Evolutionary conservation across 225 moss, liverwort and hornwort species (phyloP).

Genomic region (Bryum argenteum): DNA sequence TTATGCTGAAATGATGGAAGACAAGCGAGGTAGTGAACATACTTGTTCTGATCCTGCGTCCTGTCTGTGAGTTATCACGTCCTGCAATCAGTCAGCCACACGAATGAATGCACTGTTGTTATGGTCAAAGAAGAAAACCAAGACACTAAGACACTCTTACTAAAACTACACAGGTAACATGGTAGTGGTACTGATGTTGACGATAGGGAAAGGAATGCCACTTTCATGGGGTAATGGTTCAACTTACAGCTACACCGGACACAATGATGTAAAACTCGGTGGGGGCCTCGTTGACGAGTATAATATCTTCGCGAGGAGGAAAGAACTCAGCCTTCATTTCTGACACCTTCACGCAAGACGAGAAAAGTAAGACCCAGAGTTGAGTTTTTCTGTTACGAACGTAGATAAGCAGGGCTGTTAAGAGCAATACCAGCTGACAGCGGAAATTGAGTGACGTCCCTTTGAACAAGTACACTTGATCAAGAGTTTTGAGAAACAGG

Average conservation of each 20-base stretch:
- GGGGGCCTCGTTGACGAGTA: constrained; percentile 85
- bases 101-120: constrained; percentile 12
- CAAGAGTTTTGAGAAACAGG: constrained; percentile 75
- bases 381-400: neutral
- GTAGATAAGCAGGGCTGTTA: neutral
- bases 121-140: neutral
- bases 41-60: constrained; percentile 46
- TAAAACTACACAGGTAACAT: neutral
- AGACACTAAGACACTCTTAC: neutral
- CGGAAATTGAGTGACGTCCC: constrained; percentile 84
- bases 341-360: constrained; percentile 58
- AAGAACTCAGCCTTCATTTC: constrained; percentile 94
- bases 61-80: constrained; percentile 36
- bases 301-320: constrained; percentile 85
- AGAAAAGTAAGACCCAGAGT: constrained; percentile 1
- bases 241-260: constrained; percentile 81
- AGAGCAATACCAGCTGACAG: constrained; percentile 69
- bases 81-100: constrained; percentile 42
- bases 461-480: constrained; percentile 74
- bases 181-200: neutral
- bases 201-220: constrained; percentile 1
- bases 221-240: constrained; percentile 6
- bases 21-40: constrained; percentile 15
- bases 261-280: constrained; percentile 96
- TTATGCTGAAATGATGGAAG: constrained; percentile 1